These are phyloP conservation scores for Podila clonocystis DNA, from an alignment of 192 early-diverging fungal species.

Conservation along the genomic window DNA sequence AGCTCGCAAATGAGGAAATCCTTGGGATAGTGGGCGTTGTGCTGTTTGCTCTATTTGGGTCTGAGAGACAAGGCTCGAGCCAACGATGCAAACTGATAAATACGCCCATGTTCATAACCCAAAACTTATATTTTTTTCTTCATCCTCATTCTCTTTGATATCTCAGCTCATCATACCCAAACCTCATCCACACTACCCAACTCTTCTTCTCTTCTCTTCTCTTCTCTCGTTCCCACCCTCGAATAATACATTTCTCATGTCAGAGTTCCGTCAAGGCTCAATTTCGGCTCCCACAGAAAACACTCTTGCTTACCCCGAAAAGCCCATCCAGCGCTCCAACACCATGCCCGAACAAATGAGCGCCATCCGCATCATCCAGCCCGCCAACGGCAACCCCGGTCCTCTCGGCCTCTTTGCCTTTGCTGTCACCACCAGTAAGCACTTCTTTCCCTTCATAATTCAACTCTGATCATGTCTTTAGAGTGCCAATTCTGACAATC, in stretches of 20 bases:
- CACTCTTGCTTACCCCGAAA: conserved; percentile 1
- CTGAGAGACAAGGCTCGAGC: no score
- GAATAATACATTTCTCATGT: not conserved
- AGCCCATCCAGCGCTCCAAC: not conserved
- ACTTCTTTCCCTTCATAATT: not conserved
- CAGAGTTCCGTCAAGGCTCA: not conserved
- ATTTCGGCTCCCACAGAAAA: not conserved
- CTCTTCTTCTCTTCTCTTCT: not conserved
- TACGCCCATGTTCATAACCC: no score
- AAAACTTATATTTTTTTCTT: not conserved
- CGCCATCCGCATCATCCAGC: conserved; percentile 35
- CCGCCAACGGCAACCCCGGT: conserved; percentile 65
- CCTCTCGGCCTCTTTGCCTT: conserved; percentile 73
- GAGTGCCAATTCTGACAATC: not conserved
- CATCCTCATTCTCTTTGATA: not conserved
- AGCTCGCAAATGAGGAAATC: no score
- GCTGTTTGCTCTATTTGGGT: no score
- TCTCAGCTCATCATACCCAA: no score
- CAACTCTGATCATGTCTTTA: not conserved
- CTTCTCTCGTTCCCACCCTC: not conserved
- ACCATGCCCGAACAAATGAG: conserved; percentile 2
- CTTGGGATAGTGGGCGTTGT: no score
- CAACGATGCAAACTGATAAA: no score
- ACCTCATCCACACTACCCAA: no score
- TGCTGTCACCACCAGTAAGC: conserved; percentile 66